These are phyloP conservation scores for Cryptosporidium parvum DNA, from an alignment of 169 alveolate species.

Conservation along the genomic window DNA sequence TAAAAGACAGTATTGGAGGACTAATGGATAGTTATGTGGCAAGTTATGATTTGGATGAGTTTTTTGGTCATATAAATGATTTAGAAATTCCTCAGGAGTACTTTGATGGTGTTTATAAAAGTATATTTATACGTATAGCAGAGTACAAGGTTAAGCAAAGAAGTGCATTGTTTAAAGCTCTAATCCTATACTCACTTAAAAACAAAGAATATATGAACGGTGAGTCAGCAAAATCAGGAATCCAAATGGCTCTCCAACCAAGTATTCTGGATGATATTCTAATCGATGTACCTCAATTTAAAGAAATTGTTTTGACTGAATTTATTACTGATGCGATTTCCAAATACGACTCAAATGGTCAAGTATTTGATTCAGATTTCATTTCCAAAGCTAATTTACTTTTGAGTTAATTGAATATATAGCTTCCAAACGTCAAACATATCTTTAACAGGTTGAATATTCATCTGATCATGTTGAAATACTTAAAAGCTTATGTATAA, in stretches of 20 bases:
- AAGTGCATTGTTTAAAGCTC: constrained; percentile 61
- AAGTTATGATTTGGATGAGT: constrained; percentile 67
- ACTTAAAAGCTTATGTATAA: neutral
- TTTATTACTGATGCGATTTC: constrained; percentile 61
- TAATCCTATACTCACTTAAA: constrained; percentile 37
- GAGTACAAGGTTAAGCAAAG: constrained; percentile 63
- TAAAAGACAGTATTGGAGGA: constrained; percentile 64
- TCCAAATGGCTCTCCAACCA: constrained; percentile 66
- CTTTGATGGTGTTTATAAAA: constrained; percentile 52
- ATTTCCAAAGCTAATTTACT: constrained; percentile 46
- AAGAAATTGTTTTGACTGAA: constrained; percentile 59
- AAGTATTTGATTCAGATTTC: constrained; percentile 53
- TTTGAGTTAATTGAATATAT: constrained; percentile 17
- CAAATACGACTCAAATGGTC: constrained; percentile 28
- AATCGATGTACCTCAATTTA: constrained; percentile 70
- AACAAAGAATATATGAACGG: constrained; percentile 65
- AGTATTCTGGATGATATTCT: constrained; percentile 30
- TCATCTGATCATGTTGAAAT: neutral
- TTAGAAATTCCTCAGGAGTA: constrained; percentile 51
- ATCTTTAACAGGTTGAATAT: neutral
- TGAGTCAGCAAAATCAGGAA: constrained; percentile 66
- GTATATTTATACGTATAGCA: constrained; percentile 72
- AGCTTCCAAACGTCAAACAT: neutral
- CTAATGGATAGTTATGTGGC: constrained; percentile 75
- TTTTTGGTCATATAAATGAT: constrained; percentile 43